These are phyloP conservation scores for Mucor racemosus DNA, from an alignment of 371 early-diverging fungal species.

Conservation along the genomic window DNA sequence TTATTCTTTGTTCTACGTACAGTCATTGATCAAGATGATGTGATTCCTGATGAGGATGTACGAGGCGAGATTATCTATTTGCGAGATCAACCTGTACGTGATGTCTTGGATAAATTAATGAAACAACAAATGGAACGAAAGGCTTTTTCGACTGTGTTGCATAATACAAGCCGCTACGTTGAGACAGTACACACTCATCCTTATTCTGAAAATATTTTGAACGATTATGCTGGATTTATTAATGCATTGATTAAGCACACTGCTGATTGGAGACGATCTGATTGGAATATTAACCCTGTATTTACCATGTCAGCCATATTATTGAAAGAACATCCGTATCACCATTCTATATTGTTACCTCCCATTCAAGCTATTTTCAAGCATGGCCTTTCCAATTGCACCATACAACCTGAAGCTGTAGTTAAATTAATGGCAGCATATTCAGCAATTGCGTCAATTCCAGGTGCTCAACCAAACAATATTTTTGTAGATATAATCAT, in stretches of 20 bases:
- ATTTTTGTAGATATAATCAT: conserved; percentile 49
- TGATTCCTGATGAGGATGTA: conserved; percentile 58
- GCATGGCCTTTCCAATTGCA: conserved; percentile 49
- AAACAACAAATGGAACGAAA: conserved; percentile 61
- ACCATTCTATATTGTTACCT: conserved; percentile 42
- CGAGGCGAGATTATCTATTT: conserved; percentile 50
- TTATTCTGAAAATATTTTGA: conserved; percentile 48
- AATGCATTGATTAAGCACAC: conserved; percentile 50
- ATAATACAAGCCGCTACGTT: conserved; percentile 60
- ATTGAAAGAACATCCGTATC: conserved; percentile 53
- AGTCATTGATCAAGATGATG: conserved; percentile 60
- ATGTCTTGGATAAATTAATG: conserved; percentile 63
- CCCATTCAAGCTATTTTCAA: conserved; percentile 46
- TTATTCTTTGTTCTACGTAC: conserved; percentile 61
- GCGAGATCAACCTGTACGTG: conserved; percentile 66
- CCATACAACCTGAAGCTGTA: conserved; percentile 40
- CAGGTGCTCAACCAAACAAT: conserved; percentile 38
- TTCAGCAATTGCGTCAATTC: conserved; percentile 32
- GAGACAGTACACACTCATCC: conserved; percentile 61
- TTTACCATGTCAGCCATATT: conserved; percentile 56
- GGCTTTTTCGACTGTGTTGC: conserved; percentile 61
- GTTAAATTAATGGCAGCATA: conserved; percentile 50
- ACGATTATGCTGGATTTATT: conserved; percentile 51
- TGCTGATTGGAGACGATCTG: conserved; percentile 51
- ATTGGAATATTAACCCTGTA: conserved; percentile 61